These are phyloP conservation scores for Geranium brycei DNA, from an alignment of 345 rosid species.

Conservation along the genomic window DNA sequence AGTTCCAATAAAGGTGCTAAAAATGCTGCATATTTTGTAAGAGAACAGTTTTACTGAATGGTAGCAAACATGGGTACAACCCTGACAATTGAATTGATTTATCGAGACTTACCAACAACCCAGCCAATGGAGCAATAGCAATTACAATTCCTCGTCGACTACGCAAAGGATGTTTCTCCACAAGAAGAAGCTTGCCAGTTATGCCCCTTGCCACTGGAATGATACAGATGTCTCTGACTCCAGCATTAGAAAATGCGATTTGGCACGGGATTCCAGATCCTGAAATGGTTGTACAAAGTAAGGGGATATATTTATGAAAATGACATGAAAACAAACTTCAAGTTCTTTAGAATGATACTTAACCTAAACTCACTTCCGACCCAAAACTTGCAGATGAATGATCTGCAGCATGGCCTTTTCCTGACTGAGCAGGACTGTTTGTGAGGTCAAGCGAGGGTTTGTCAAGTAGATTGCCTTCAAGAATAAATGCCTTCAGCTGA, in stretches of 20 bases:
- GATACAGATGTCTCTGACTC: slow-evolving; percentile 39
- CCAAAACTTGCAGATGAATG: slow-evolving; percentile 48
- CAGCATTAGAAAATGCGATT: slow-evolving; percentile 45
- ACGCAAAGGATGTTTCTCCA: slow-evolving; percentile 57
- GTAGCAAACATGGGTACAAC: background rate
- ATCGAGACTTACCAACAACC: slow-evolving; percentile 30
- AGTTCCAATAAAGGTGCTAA: background rate
- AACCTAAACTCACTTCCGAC: slow-evolving; percentile 48
- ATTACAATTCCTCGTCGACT: slow-evolving; percentile 43
- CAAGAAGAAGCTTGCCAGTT: slow-evolving; percentile 50
- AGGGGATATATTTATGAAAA: background rate
- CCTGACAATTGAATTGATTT: background rate
- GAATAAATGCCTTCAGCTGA: slow-evolving; percentile 39
- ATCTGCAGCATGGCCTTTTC: slow-evolving; percentile 27
- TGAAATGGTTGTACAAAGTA: slow-evolving; percentile 14
- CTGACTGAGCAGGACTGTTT: slow-evolving; percentile 20
- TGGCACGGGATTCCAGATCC: slow-evolving; percentile 48
- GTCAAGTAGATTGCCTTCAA: slow-evolving; percentile 27
- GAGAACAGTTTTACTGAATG: background rate
- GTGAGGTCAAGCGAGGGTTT: slow-evolving; percentile 17
- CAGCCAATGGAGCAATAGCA: slow-evolving; percentile 55
- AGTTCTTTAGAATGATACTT: slow-evolving; percentile 5
- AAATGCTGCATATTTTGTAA: background rate
- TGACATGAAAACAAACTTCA: background rate
- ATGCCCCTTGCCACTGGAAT: slow-evolving; percentile 30